These are phyloP conservation scores for Pleurotus platypus DNA, from an alignment of 768 basidiomycete genomes.

Conservation along the genomic window DNA sequence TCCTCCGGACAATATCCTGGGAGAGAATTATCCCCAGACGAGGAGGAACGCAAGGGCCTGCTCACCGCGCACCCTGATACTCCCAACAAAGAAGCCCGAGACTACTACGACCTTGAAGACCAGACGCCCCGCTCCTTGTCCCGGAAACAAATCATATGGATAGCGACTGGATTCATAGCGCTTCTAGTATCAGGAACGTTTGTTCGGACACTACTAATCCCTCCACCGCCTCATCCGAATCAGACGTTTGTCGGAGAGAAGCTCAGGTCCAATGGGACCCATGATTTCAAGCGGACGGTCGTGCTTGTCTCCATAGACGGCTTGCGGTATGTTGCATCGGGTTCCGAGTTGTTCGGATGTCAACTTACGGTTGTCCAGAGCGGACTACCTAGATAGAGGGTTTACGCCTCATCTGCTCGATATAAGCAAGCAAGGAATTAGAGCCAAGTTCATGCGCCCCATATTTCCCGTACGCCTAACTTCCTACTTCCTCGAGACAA, in stretches of 20 bases:
- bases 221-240: constrained; percentile 21
- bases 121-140: constrained; percentile 29
- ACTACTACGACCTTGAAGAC: constrained; percentile 17
- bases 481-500: not conserved
- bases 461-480: constrained; percentile 69
- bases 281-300: constrained; percentile 77
- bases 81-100: constrained; percentile 15
- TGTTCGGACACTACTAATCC: constrained; percentile 31
- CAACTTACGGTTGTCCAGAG: constrained; percentile 37
- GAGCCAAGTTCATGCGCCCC: constrained; percentile 86
- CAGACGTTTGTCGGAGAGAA: constrained; percentile 34
- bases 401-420: constrained; percentile 80
- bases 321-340: constrained; percentile 43
- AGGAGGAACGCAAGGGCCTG: constrained; percentile 38
- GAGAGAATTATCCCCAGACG: not conserved
- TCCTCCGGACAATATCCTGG: not conserved
- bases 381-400: constrained; percentile 84
- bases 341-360: constrained; percentile 1
- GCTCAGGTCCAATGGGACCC: constrained; percentile 75
- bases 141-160: constrained; percentile 30
- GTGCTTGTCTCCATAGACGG: constrained; percentile 88
- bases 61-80: constrained; percentile 22
- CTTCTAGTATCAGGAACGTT: constrained; percentile 41
- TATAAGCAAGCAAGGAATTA: constrained; percentile 78
- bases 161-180: constrained; percentile 34